Conservation (phyloP, 2,329 filamentous ascomycete genomes). For the Penicillium paneum region DNA sequence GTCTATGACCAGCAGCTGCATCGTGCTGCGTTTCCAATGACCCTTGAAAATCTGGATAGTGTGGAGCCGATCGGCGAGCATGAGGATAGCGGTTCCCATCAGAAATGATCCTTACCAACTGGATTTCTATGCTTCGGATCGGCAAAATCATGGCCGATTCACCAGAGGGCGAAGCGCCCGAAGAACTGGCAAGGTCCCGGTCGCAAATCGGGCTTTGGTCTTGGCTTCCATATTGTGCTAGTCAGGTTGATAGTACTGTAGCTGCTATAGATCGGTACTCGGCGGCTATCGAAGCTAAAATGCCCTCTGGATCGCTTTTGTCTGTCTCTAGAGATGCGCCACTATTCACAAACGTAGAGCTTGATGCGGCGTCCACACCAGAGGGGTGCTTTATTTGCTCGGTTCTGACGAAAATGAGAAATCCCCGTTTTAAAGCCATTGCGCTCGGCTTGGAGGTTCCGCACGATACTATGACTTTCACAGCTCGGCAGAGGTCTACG, state of each 20-base stretch:
- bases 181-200: background rate
- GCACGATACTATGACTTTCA: background rate
- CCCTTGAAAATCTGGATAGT: constrained; percentile 5
- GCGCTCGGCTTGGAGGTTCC: background rate
- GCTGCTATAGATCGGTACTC: constrained; percentile 12
- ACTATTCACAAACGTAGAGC: constrained; percentile 4
- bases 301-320: background rate
- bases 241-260: constrained; percentile 14
- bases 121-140: constrained; percentile 17
- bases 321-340: background rate
- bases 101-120: constrained; percentile 20
- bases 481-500: background rate
- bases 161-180: background rate
- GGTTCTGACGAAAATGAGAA: background rate
- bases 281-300: constrained; percentile 1
- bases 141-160: constrained; percentile 2
- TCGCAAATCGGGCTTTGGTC: constrained; percentile 9
- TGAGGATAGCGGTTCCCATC: constrained; percentile 15
- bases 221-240: constrained; percentile 14
- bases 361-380: background rate
- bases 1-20: background rate
- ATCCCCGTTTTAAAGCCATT: background rate
- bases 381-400: background rate
- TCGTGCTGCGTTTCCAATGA: background rate
- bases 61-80: constrained; percentile 15